Evolutionary conservation across 495 filamentous ascomycete genomes (phyloP).

Genomic region (Aspergillus campestris): DNA sequence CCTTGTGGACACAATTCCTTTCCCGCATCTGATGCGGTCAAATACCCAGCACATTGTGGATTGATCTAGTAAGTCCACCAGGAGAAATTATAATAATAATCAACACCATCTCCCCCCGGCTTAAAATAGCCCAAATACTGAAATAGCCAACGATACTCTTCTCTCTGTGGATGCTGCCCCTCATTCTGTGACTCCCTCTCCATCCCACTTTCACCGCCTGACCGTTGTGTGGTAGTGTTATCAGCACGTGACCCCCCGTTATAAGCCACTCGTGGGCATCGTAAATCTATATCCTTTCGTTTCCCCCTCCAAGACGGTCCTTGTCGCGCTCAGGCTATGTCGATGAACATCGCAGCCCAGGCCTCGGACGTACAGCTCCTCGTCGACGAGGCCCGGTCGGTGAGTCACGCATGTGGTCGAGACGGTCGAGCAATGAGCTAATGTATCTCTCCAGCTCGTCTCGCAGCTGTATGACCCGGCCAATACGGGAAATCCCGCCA

Average conservation of each 20-base stretch:
- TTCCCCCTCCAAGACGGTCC: background rate
- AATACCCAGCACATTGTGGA: no score
- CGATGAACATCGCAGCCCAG: constrained; percentile 14
- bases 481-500: constrained; percentile 36
- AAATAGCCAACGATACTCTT: no score
- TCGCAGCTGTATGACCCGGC: constrained; percentile 63
- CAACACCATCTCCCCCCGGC: no score
- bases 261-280: background rate
- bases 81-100: no score
- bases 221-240: constrained; percentile 9
- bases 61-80: no score
- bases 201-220: constrained; percentile 8
- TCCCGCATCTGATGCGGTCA: no score
- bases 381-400: constrained; percentile 20
- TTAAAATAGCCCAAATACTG: background rate
- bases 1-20: no score
- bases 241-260: constrained; percentile 19
- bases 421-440: background rate
- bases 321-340: constrained; percentile 15
- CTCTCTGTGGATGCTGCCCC: background rate
- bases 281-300: constrained; percentile 10
- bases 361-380: constrained; percentile 17
- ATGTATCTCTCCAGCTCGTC: constrained; percentile 20
- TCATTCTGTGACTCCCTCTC: constrained; percentile 3
- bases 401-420: constrained; percentile 1